Evolutionary conservation across 148 eudicot genomes (phyloP), one percentile per base, ranked within the genome.

Genomic region (Chenopodium album): DNA sequence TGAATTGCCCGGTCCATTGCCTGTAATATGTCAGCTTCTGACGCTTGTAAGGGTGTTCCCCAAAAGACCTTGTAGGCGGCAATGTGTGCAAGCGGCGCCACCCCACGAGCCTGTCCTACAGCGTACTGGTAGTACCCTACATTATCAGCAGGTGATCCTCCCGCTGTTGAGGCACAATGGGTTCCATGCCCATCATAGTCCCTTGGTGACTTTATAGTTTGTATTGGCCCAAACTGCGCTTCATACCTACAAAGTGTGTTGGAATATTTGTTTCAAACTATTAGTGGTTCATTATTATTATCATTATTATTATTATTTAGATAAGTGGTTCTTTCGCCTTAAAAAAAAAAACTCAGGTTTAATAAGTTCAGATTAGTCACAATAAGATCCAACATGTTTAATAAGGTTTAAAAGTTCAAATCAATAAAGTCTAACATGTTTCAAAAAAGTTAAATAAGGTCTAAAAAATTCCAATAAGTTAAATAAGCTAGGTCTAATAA

Each of bases 101-200:
- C 88, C 7, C 97, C 97, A 73, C 93, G 80, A 1, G 94, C 93
- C 65, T 88, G 89, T 0, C 94, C 97, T 13, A 48, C 54, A 0
- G 98, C 98, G 72, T 88, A 95, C 14, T 86, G 83, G 47, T 71
- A 89, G 23, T 90, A 85, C 1, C 92, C 82, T 1, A 92, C 94
- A 56, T 87, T 69, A 0, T 73, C 3, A 0, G 89, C 93, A 1
- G 68, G 82, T 8, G 90, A 78, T 67, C 97, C 94, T 0, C 93
- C 97, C 0, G 97, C 97, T 0, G 92, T 90, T 0, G 97, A 93
- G 11, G 97, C 90, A 1, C 93, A 90, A 47, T 90, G 93, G 4
- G 94, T 90, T 7, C 97, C 97, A 23, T 93, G 97, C 10, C 94
- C 94, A 67, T 88, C 88, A 3, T 92, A 88, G 68, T 93, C 97